Percentiles rank a stretch among this genome's conserved stretches.
These are phyloP conservation scores for Zychaea mexicana DNA, from an alignment of 371 early-diverging fungal genomes.

Conservation along the genomic window DNA sequence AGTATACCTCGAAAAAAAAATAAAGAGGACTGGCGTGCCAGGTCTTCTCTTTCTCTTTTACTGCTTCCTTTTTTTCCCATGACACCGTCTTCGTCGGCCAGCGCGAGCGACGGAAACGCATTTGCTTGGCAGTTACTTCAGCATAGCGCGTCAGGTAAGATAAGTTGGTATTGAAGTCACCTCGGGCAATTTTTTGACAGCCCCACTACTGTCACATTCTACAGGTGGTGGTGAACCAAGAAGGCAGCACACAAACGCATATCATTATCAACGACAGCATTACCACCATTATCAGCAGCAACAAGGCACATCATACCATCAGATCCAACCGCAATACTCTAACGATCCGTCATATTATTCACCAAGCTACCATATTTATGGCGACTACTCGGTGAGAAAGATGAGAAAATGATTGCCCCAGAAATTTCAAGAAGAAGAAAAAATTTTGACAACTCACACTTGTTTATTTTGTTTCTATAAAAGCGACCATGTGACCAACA, in stretches of 20 bases:
- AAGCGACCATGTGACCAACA: neutral
- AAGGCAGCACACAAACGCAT: neutral
- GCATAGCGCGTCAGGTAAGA: neutral
- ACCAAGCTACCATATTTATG: neutral
- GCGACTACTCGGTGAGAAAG: too few relatives aligned
- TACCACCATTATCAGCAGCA: neutral
- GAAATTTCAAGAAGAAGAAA: too few relatives aligned
- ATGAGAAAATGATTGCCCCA: too few relatives aligned
- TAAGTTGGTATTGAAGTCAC: too few relatives aligned
- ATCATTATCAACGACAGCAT: neutral
- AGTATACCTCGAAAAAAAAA: neutral
- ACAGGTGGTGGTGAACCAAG: too few relatives aligned
- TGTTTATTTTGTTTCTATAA: neutral
- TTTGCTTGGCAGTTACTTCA: constrained; percentile 1
- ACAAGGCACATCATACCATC: too few relatives aligned
- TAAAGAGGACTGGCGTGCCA: neutral
- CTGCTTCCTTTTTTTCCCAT: neutral
- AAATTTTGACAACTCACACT: neutral
- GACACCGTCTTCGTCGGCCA: neutral
- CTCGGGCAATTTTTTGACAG: neutral
- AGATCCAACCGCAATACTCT: neutral
- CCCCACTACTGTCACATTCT: too few relatives aligned
- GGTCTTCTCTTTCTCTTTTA: neutral
- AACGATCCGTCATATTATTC: neutral
- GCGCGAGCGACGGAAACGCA: neutral